Evolutionary conservation across 768 basidiomycete species (phyloP).

Genomic region (Boletus tomentosulus): DNA sequence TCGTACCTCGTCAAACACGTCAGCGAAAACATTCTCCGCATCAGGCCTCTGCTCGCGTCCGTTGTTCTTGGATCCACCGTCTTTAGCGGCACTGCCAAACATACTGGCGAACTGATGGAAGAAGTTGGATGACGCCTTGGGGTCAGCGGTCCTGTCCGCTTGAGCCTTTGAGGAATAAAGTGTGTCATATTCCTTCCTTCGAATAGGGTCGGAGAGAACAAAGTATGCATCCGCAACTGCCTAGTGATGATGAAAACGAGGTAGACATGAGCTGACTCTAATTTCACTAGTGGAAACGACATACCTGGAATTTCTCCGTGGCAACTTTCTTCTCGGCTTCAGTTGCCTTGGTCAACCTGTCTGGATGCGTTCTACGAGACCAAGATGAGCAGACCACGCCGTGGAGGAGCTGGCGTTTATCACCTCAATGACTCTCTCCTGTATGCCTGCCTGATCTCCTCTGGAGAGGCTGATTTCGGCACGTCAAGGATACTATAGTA

Average conservation of each 20-base stretch:
- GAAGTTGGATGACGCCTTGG: constrained; percentile 67
- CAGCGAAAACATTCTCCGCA: constrained; percentile 78
- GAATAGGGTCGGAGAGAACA: constrained; percentile 75
- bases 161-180: constrained; percentile 54
- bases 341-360: constrained; percentile 68
- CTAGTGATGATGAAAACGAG: constrained; percentile 20
- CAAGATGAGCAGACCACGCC: constrained; percentile 11
- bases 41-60: constrained; percentile 53
- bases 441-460: constrained; percentile 75
- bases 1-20: constrained; percentile 86
- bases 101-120: constrained; percentile 72
- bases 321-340: constrained; percentile 66
- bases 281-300: constrained; percentile 20
- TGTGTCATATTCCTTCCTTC: constrained; percentile 68
- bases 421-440: constrained; percentile 76
- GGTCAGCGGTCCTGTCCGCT: constrained; percentile 54
- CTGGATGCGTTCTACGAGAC: constrained; percentile 75
- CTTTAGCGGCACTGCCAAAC: constrained; percentile 47
- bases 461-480: constrained; percentile 52
- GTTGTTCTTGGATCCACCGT: constrained; percentile 28
- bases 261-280: not conserved
- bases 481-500: constrained; percentile 67
- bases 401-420: not conserved
- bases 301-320: constrained; percentile 85
- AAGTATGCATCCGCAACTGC: constrained; percentile 94